Evolutionary conservation across 139 green algal species (phyloP).

Genomic region (Astrephomene gubernaculifera): DNA sequence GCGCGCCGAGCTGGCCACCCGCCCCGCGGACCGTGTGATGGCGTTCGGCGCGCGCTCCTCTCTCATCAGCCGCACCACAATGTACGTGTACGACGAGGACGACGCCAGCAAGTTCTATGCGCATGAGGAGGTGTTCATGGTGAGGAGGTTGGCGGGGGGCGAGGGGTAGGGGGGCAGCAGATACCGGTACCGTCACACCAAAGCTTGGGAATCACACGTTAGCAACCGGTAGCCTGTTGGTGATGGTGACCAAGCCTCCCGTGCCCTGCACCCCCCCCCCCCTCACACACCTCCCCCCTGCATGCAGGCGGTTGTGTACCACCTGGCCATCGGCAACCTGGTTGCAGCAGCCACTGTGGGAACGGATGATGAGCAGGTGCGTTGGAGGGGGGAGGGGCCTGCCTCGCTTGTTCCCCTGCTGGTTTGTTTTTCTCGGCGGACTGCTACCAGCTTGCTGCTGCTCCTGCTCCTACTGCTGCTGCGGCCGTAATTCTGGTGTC

Average conservation of each 20-base stretch:
- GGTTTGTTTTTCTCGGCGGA: no score
- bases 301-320: constrained; percentile 22
- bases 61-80: background rate
- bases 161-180: no score
- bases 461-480: no score
- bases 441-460: no score
- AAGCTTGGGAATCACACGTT: no score
- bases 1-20: constrained; percentile 28
- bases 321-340: constrained; percentile 41
- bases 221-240: background rate
- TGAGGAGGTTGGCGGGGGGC: background rate
- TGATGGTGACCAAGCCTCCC: background rate
- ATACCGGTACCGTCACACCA: no score
- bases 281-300: no score
- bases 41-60: background rate
- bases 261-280: background rate
- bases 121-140: constrained; percentile 43
- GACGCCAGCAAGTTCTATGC: constrained; percentile 12
- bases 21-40: background rate
- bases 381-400: background rate
- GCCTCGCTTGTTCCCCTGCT: no score
- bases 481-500: no score
- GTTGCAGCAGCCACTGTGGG: constrained; percentile 24
- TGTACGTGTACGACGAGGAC: constrained; percentile 21
- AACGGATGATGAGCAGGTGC: constrained; percentile 17